These are phyloP conservation scores for Sutorius eximius DNA, from an alignment of 1,284 basidiomycete species.

Conservation along the genomic window DNA sequence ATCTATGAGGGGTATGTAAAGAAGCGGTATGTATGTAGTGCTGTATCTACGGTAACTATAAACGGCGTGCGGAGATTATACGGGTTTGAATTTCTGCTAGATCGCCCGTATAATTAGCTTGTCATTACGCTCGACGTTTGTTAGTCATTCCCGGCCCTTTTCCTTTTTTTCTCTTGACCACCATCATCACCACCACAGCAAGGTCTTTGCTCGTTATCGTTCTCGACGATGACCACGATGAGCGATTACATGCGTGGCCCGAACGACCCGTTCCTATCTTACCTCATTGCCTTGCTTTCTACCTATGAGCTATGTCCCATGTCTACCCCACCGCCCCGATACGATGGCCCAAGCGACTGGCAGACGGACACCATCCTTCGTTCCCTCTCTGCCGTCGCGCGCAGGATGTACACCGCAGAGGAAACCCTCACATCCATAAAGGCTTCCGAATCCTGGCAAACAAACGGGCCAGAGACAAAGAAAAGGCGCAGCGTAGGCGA, in stretches of 20 bases:
- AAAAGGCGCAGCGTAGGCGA: constrained; percentile 52
- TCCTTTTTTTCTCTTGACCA: not conserved
- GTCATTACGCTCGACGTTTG: not conserved
- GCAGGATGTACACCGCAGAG: constrained; percentile 64
- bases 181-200: not conserved
- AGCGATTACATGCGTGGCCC: constrained; percentile 18
- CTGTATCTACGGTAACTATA: not conserved
- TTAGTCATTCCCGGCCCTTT: not conserved
- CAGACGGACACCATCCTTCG: constrained; percentile 63
- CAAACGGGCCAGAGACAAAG: constrained; percentile 45
- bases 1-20: constrained; percentile 8
- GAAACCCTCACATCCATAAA: constrained; percentile 43
- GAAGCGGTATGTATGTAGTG: not conserved
- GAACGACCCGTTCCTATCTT: constrained; percentile 44
- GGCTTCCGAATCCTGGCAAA: constrained; percentile 38
- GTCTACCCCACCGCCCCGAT: constrained; percentile 56
- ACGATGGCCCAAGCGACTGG: constrained; percentile 64
- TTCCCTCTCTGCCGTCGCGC: constrained; percentile 53
- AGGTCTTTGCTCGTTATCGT: constrained; percentile 13
- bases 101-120: constrained; percentile 6
- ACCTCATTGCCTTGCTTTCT: constrained; percentile 53
- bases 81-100: not conserved
- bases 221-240: constrained; percentile 34
- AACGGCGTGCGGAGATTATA: constrained; percentile 16
- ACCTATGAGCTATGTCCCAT: constrained; percentile 51